phyloP scores from a whole-genome alignment of 1,139 yeast species.

The Zhuliangozyma parablackwelliae region DNA sequence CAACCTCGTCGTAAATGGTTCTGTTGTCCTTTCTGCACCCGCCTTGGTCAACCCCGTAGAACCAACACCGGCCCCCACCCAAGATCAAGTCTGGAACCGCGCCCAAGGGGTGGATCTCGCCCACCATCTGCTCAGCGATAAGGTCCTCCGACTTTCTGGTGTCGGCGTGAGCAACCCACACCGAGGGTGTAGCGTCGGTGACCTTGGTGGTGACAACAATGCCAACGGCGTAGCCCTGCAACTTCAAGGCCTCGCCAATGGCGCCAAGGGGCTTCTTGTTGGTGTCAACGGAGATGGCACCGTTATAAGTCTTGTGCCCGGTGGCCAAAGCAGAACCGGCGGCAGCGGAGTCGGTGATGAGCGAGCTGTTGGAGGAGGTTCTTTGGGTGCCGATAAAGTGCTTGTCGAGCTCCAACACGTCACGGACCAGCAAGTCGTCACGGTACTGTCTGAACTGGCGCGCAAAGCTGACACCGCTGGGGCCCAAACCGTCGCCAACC shows the following conservation, averaged over 20 bases:
- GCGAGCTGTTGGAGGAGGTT: constrained; percentile 66
- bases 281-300: constrained; percentile 78
- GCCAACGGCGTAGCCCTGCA: constrained; percentile 75
- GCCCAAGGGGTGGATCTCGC: constrained; percentile 66
- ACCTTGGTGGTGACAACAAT: constrained; percentile 83
- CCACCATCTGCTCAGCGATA: constrained; percentile 81
- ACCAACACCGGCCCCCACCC: constrained; percentile 88
- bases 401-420: constrained; percentile 56
- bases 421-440: constrained; percentile 47
- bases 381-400: constrained; percentile 74
- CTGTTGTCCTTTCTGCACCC: constrained; percentile 69
- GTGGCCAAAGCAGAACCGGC: constrained; percentile 91
- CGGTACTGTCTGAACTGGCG: constrained; percentile 63
- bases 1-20: constrained; percentile 60
- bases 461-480: constrained; percentile 69
- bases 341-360: constrained; percentile 87
- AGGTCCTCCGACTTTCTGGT: constrained; percentile 68
- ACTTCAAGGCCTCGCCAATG: constrained; percentile 74
- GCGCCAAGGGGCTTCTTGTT: constrained; percentile 71
- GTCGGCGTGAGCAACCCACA: constrained; percentile 72
- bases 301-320: constrained; percentile 72
- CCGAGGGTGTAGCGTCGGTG: constrained; percentile 76
- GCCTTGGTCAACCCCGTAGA: constrained; percentile 36
- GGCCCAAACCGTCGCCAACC: constrained; percentile 92
- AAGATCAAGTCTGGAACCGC: constrained; percentile 73